phyloP scores from a whole-genome alignment of 176 grass and related monocot genomes.

The Chrysopogon serrulatus region DNA sequence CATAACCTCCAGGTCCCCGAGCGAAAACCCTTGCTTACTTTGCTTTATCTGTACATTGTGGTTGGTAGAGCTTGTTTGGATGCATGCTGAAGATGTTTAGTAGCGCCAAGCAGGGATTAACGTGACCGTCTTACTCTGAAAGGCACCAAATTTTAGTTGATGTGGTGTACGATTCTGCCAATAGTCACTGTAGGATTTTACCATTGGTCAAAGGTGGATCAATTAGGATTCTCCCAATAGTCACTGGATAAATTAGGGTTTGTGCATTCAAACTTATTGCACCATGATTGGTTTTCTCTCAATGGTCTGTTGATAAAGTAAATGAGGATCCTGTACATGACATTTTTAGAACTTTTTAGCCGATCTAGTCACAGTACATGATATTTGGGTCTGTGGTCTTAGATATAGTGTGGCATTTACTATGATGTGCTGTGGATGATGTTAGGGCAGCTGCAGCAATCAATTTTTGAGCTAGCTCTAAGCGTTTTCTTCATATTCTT shows the following conservation, averaged over 20 bases:
- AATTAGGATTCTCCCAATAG: not conserved
- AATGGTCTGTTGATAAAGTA: not conserved
- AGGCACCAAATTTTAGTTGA: not conserved
- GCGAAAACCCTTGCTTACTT: not conserved
- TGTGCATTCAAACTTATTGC: not conserved
- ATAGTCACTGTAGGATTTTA: not conserved
- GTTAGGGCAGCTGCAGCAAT: too few species aligned
- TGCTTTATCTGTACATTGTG: not conserved
- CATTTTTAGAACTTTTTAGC: not conserved
- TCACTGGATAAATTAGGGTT: not conserved
- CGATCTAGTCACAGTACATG: not conserved
- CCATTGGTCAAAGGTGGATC: not conserved
- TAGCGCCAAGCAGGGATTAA: not conserved
- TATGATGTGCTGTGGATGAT: not conserved
- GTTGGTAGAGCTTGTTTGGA: not conserved
- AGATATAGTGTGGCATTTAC: not conserved
- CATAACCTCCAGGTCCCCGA: constrained; percentile 65
- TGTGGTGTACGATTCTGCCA: not conserved
- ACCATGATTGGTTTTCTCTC: not conserved
- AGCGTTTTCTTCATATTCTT: too few species aligned
- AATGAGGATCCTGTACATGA: not conserved
- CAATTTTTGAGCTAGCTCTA: too few species aligned
- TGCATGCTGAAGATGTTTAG: not conserved
- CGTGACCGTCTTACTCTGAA: not conserved
- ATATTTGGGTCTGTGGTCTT: not conserved